Evolutionary conservation across 1,284 basidiomycete species (phyloP).

Genomic region (Exsudoporus floridanus): DNA sequence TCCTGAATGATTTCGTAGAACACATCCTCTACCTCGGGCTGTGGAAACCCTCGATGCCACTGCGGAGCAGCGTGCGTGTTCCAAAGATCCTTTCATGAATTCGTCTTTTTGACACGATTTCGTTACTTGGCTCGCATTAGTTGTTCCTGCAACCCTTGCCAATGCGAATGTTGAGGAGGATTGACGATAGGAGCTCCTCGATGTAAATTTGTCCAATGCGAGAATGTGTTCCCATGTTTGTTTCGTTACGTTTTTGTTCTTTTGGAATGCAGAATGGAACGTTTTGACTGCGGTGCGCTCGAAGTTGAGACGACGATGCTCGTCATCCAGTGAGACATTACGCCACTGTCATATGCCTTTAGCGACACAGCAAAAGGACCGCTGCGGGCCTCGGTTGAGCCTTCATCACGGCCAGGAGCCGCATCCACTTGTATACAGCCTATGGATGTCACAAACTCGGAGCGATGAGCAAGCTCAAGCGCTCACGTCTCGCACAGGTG

Average conservation of each 20-base stretch:
- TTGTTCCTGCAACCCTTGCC: constrained; percentile 19
- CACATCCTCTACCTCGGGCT: constrained; percentile 12
- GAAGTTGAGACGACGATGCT: too few species aligned
- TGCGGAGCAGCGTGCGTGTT: constrained; percentile 21
- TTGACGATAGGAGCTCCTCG: neutral
- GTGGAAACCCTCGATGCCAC: constrained; percentile 20
- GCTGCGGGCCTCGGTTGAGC: too few species aligned
- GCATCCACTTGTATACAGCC: neutral
- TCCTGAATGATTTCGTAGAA: constrained; percentile 1
- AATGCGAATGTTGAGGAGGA: constrained; percentile 18
- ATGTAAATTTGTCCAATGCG: neutral
- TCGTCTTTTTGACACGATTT: neutral
- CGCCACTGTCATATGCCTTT: too few species aligned
- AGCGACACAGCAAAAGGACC: too few species aligned
- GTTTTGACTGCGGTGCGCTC: too few species aligned
- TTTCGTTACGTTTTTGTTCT: too few species aligned
- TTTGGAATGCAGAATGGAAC: neutral
- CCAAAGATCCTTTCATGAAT: neutral
- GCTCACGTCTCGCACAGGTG: too few species aligned
- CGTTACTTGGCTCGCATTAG: neutral
- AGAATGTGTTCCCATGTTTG: too few species aligned
- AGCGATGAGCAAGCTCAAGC: too few species aligned
- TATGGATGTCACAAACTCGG: too few species aligned
- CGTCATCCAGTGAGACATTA: too few species aligned
- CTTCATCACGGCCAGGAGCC: neutral